Evolutionary conservation across 805 yeast species (phyloP), one percentile per base, ranked within the genome.

Genomic region (Saturnispora ahearnii): DNA sequence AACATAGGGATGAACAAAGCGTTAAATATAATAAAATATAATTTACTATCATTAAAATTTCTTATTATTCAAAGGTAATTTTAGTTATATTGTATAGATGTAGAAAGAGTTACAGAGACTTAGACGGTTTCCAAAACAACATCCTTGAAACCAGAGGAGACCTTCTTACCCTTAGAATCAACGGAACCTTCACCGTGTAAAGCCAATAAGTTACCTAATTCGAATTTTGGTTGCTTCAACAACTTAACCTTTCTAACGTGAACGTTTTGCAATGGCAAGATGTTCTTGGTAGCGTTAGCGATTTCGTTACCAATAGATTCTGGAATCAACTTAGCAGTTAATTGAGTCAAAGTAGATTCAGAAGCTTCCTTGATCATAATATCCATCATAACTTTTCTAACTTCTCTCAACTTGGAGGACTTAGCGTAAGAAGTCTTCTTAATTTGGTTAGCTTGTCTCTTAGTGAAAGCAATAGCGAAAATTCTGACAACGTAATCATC

Each of bases 251-350:
- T 91, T 84, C 97, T 90, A 76, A 91, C 87, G 84, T 89, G 95
- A 70, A 90, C 95, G 80, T 91, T 89, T 81, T 91, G 98, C 73
- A 91, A 84, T 70, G 98, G 98, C 84, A 78, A 89, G 79, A 90
- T 87, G 66, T 87, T 78, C 75, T 84, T 89, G 62, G 97, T 87
- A 60, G 96, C 82, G 81, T 89, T 90, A 79, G 89, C 96, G 68
- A 90, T 91, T 77, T 91, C 98, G 77, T 96, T 91, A 72, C 96
- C 96, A 73, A 90, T 90, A 64, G 91, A 96, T 79, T 90, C 98
- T 71, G 98, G 97, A 67, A 90, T 90, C 78, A 90, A 87, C 81
- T 91, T 90, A 69, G 95, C 81, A 65, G 96, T 88, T 73, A 90
- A 86, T 79, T 90, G 97, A 71, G 96, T 87, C 71, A 90, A 82